Percentiles rank a stretch among this genome's conserved stretches.
Conservation (phyloP, 192 early-diverging fungal genomes). For the Coemansia sp. region DNA sequence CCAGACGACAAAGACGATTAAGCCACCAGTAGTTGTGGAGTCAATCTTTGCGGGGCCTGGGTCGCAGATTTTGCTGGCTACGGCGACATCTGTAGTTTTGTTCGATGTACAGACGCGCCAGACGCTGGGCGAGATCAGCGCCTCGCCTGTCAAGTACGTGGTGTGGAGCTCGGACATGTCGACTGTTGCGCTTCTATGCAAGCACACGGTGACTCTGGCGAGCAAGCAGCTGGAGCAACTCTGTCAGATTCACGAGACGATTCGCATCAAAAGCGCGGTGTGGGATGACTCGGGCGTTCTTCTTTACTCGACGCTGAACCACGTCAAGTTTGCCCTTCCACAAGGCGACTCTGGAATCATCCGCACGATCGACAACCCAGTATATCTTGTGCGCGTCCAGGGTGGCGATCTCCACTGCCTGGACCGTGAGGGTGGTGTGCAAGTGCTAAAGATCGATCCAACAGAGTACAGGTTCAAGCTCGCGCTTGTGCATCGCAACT, state of each 20-base stretch:
- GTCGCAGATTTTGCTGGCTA: constrained; percentile 76
- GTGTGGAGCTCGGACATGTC: constrained; percentile 90
- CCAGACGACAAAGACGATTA: constrained; percentile 87
- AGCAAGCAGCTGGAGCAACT: constrained; percentile 87
- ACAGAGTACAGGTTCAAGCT: constrained; percentile 99
- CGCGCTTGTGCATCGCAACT: constrained; percentile 86
- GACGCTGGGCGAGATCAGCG: constrained; percentile 74
- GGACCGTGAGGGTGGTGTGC: constrained; percentile 89
- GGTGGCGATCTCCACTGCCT: constrained; percentile 85
- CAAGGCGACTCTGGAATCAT: constrained; percentile 98
- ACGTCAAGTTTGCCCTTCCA: constrained; percentile 95
- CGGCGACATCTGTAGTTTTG: constrained; percentile 83
- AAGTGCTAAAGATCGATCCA: constrained; percentile 87
- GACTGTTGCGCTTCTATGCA: constrained; percentile 89
- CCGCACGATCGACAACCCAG: constrained; percentile 92
- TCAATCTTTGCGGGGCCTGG: constrained; percentile 92
- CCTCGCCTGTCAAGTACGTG: constrained; percentile 89
- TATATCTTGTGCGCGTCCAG: constrained; percentile 86
- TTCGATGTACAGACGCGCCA: constrained; percentile 88
- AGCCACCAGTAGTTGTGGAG: constrained; percentile 70
- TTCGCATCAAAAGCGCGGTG: constrained; percentile 96
- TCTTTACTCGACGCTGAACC: constrained; percentile 96
- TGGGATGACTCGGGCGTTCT: constrained; percentile 94
- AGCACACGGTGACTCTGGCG: constrained; percentile 93
- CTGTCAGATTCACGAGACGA: constrained; percentile 93